phyloP scores from a whole-genome alignment of 768 basidiomycete species.

The Panaeolus papilionaceus region DNA sequence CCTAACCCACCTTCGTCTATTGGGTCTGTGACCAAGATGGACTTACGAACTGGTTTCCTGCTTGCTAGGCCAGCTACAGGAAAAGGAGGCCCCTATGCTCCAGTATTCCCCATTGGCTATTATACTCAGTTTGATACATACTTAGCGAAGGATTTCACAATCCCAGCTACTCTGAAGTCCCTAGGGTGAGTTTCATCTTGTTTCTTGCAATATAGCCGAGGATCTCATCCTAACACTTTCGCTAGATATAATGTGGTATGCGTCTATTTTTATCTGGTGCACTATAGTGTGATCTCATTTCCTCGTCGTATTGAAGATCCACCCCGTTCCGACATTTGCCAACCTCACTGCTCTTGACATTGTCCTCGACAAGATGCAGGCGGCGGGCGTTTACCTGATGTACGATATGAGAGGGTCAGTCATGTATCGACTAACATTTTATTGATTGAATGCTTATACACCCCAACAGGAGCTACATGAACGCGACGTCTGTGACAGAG shows the following conservation, averaged over 20 bases:
- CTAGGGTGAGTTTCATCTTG: constrained; percentile 50
- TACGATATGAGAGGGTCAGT: constrained; percentile 78
- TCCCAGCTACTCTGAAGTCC: constrained; percentile 60
- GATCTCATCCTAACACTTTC: not conserved
- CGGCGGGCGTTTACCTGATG: constrained; percentile 74
- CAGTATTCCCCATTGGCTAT: constrained; percentile 77
- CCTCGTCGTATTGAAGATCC: constrained; percentile 48
- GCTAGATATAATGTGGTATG: constrained; percentile 48
- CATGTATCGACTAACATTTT: too few species aligned
- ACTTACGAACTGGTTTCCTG: constrained; percentile 62
- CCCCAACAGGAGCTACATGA: constrained; percentile 62
- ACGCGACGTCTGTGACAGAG: constrained; percentile 62
- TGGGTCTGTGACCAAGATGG: constrained; percentile 68
- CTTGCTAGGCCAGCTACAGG: constrained; percentile 58
- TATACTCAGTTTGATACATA: constrained; percentile 68
- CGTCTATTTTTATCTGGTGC: constrained; percentile 29
- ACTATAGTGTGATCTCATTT: not conserved
- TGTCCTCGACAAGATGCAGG: constrained; percentile 75
- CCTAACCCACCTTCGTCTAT: constrained; percentile 53
- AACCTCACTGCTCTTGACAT: constrained; percentile 61
- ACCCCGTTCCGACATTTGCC: constrained; percentile 71
- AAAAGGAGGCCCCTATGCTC: constrained; percentile 52
- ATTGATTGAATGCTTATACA: constrained; percentile 2
- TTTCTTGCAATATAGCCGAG: not conserved
- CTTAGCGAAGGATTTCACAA: constrained; percentile 55